A percentile compares a stretch with the other conserved stretches of the same genome.
These are phyloP conservation scores for Fusarium miscanthi DNA, from an alignment of 2,329 filamentous ascomycete species.

Conservation along the genomic window DNA sequence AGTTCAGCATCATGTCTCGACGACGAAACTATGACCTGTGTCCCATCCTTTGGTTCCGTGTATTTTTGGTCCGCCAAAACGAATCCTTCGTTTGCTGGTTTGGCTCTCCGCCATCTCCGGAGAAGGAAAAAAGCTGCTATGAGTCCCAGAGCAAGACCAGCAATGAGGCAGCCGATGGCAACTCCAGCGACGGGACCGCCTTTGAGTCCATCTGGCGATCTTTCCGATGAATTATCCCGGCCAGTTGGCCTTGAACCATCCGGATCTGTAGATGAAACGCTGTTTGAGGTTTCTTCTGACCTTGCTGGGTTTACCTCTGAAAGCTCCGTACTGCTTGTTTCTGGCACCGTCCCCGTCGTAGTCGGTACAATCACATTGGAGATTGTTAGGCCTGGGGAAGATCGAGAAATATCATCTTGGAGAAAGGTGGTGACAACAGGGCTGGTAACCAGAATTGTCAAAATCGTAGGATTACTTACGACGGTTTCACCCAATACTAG, in stretches of 20 bases:
- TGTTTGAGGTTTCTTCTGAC: not conserved
- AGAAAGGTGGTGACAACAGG: no score
- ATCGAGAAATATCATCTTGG: accelerated
- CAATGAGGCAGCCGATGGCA: conserved; percentile 46
- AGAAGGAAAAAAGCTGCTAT: conserved; percentile 45
- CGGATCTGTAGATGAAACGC: not conserved
- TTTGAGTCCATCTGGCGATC: not conserved
- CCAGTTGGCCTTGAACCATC: no score
- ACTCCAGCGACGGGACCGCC: conserved; percentile 44
- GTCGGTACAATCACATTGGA: not conserved
- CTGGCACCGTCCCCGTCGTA: no score
- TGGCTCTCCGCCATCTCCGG: conserved; percentile 12
- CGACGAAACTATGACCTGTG: conserved; percentile 18
- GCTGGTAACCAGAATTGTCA: no score
- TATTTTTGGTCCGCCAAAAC: not conserved
- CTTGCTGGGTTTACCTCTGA: not conserved
- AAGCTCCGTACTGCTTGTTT: no score
- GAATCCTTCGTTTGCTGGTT: not conserved
- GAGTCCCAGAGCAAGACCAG: conserved; percentile 44
- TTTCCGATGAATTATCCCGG: not conserved
- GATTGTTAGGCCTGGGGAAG: not conserved
- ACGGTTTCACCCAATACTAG: not conserved
- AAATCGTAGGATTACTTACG: accelerated
- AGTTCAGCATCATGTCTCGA: conserved; percentile 41
- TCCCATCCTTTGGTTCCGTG: conserved; percentile 4